These are phyloP conservation scores for Neurospora terricola DNA, from an alignment of 495 filamentous ascomycete genomes.

Conservation along the genomic window DNA sequence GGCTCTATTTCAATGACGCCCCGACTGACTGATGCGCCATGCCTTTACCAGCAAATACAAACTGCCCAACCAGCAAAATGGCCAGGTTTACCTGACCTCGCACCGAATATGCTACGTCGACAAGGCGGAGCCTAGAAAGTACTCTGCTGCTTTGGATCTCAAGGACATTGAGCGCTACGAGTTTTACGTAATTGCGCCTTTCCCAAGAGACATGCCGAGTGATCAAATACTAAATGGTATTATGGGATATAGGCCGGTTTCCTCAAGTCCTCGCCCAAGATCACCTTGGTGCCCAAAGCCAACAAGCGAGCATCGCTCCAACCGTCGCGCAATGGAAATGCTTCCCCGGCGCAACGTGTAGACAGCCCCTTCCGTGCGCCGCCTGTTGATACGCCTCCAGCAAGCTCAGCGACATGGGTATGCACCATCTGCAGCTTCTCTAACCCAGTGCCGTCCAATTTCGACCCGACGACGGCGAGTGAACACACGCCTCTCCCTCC, in stretches of 20 bases:
- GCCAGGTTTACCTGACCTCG: conserved; percentile 90
- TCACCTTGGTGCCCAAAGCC: conserved; percentile 74
- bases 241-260: conserved; percentile 62
- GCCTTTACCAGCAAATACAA: conserved; percentile 68
- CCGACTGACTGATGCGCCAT: conserved; percentile 6
- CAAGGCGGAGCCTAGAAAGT: conserved; percentile 73
- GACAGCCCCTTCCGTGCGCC: conserved; percentile 41
- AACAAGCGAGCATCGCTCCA: conserved; percentile 46
- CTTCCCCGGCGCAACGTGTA: conserved; percentile 38
- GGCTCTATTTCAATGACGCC: not conserved
- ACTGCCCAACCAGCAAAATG: conserved; percentile 86
- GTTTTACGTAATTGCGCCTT: conserved; percentile 56
- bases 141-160: conserved; percentile 75
- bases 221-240: not conserved
- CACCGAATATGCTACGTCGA: conserved; percentile 94
- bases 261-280: conserved; percentile 87
- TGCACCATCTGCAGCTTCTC: conserved; percentile 96
- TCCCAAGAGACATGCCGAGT: not conserved
- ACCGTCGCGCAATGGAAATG: conserved; percentile 28
- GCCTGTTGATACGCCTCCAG: conserved; percentile 35
- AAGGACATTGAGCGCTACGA: conserved; percentile 88
- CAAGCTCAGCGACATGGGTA: conserved; percentile 78
- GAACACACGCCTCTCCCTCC: conserved; percentile 68
- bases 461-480: conserved; percentile 70
- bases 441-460: conserved; percentile 90